phyloP scores from a whole-genome alignment of 2,329 filamentous ascomycete genomes.

The Orbilia javanica region DNA sequence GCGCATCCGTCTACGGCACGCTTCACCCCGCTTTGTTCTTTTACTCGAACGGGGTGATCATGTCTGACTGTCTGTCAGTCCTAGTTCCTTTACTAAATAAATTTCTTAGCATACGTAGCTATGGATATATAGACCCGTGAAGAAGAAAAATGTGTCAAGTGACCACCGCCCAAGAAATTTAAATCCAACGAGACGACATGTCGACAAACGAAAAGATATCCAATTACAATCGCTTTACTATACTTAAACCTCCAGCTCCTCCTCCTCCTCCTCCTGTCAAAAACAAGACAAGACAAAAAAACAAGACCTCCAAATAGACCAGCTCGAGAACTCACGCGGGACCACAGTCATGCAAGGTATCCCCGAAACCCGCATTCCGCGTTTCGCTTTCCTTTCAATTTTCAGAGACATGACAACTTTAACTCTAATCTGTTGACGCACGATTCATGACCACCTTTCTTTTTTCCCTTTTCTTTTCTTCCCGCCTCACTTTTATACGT shows the following conservation, averaged over 20 bases:
- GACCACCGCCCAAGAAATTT: slow-evolving; percentile 19
- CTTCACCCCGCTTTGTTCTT: slow-evolving; percentile 29
- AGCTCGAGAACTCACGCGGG: slow-evolving; percentile 4
- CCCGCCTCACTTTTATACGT: no score
- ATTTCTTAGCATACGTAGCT: no score
- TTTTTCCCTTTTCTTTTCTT: neutral
- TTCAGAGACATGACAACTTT: slow-evolving; percentile 6
- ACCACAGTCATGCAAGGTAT: slow-evolving; percentile 22
- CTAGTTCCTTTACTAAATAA: no score
- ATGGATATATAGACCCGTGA: neutral
- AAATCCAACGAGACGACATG: neutral
- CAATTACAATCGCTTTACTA: neutral
- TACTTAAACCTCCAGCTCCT: slow-evolving; percentile 1
- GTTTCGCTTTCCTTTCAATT: neutral
- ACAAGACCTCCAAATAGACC: neutral
- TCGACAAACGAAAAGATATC: neutral
- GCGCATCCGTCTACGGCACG: slow-evolving; percentile 36
- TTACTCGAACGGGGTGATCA: no score
- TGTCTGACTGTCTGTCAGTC: no score
- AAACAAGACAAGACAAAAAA: neutral
- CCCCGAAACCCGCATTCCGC: slow-evolving; percentile 9
- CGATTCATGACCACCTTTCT: neutral
- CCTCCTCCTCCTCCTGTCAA: no score
- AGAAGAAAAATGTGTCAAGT: slow-evolving; percentile 15
- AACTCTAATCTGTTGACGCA: slow-evolving; percentile 3